Evolutionary conservation across 2,329 filamentous ascomycete species (phyloP), one percentile per base, ranked within the genome.

Genomic region (Pseudogymnoascus pannorum): DNA sequence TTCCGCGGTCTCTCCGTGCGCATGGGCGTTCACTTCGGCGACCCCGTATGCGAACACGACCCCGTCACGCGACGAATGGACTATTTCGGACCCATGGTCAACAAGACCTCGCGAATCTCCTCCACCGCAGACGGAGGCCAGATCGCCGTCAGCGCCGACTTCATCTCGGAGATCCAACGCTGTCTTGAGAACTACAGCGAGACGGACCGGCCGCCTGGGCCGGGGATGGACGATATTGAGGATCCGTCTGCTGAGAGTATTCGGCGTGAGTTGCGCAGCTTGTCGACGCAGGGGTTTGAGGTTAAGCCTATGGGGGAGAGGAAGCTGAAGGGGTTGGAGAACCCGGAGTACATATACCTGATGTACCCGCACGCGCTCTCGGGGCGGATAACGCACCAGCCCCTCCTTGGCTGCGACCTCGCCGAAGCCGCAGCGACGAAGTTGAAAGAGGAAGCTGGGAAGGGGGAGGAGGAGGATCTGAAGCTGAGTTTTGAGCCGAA

Each of bases 11-110:
- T 99, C 59, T 97, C 92, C 9, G 94, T 99, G 42, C 86, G 94
- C 63, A 99, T 99, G 94, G 94, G 94, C 69, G 91, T 96, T 64
- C 94, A 99, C 74, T 99, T 89, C 84, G 94, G 94, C 66, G 87
- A 89, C 63, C 94, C 93, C 5, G 92, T 99, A 68, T 96, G 92
- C 72, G 94, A 99, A 74, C 89, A 88, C 57, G 94, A 99, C 74
- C 94, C 94, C 0, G 92, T 99, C 58, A 99, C 94, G 1, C 88
- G 92, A 62, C 91, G 94, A 65, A 99, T 99, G 94, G 94, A 99
- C 70, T 99, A 99, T 76, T 99, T 97, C 72, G 94, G 94, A 0
- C 94, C 94, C 12, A 99, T 99, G 92, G 94, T 99, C 70, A 99
- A 99, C 76, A 92, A 95, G 71, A 91, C 94, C 0, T 89, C 94